phyloP scores from a whole-genome alignment of 257 asterid genomes.

The Anisodus acutangulus region DNA sequence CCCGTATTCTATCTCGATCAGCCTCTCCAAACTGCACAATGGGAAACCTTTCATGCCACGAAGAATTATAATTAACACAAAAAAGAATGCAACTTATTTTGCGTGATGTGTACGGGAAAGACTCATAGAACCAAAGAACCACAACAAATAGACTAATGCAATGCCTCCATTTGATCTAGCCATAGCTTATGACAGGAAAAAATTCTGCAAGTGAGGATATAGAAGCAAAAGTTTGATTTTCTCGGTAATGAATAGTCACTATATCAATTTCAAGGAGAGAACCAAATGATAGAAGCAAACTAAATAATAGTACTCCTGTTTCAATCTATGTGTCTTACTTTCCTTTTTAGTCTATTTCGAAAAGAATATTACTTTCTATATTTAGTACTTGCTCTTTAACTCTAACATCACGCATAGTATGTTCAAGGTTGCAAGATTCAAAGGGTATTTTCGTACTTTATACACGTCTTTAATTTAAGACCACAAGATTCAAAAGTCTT shows the following conservation, averaged over 20 bases:
- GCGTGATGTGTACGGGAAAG: too few species aligned
- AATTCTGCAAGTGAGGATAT: not conserved
- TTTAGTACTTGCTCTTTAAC: not conserved
- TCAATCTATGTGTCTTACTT: not conserved
- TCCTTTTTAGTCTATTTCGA: not conserved
- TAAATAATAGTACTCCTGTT: constrained; percentile 3
- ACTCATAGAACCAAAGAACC: too few species aligned
- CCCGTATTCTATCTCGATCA: too few species aligned
- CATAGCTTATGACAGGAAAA: not conserved
- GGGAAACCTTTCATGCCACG: too few species aligned
- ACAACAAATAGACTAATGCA: too few species aligned
- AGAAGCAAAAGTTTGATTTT: not conserved
- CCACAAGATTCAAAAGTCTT: not conserved
- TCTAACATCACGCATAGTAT: not conserved
- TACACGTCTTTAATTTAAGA: not conserved
- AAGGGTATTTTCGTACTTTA: not conserved
- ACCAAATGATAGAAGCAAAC: not conserved
- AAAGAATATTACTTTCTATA: not conserved
- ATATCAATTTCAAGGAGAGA: not conserved
- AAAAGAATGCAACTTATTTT: too few species aligned
- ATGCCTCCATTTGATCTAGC: too few species aligned
- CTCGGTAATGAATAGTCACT: not conserved
- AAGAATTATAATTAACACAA: too few species aligned
- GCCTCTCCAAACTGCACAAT: too few species aligned
- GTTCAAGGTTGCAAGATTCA: not conserved